Conservation (phyloP, 768 basidiomycete genomes). For the Tricholoma saponaceum region DNA sequence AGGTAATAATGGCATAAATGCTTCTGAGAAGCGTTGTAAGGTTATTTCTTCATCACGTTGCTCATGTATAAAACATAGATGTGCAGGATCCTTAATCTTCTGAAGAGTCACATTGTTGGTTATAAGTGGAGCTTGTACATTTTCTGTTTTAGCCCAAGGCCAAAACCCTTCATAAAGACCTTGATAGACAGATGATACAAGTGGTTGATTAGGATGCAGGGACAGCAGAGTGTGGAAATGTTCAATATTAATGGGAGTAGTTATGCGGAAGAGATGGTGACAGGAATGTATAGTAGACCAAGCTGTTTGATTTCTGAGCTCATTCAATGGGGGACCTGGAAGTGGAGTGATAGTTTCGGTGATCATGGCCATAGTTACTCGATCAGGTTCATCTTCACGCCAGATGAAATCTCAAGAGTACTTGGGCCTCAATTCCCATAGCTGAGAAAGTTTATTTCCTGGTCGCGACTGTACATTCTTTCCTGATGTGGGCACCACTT, state of each 20-base stretch:
- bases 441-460: background rate
- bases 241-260: background rate
- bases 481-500: background rate
- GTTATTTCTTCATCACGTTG: conserved; percentile 19
- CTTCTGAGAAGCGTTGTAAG: conserved; percentile 16
- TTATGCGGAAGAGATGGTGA: background rate
- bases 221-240: background rate
- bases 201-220: conserved; percentile 3
- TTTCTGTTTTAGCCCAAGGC: conserved; percentile 8
- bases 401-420: conserved; percentile 2
- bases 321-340: background rate
- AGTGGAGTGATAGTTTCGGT: background rate
- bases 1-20: too few species aligned
- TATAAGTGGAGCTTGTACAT: background rate
- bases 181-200: conserved; percentile 3
- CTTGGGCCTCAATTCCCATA: background rate
- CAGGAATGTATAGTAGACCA: background rate
- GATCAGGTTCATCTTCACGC: background rate
- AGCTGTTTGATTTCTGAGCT: background rate
- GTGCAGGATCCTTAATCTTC: background rate
- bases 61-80: conserved; percentile 7
- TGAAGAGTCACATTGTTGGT: background rate
- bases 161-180: conserved; percentile 7
- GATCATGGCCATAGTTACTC: background rate
- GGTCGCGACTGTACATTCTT: background rate